Percentiles rank a stretch among this genome's conserved stretches.
Evolutionary conservation across 2,329 filamentous ascomycete species (phyloP).

Genomic region (Aspergillus sojae): DNA sequence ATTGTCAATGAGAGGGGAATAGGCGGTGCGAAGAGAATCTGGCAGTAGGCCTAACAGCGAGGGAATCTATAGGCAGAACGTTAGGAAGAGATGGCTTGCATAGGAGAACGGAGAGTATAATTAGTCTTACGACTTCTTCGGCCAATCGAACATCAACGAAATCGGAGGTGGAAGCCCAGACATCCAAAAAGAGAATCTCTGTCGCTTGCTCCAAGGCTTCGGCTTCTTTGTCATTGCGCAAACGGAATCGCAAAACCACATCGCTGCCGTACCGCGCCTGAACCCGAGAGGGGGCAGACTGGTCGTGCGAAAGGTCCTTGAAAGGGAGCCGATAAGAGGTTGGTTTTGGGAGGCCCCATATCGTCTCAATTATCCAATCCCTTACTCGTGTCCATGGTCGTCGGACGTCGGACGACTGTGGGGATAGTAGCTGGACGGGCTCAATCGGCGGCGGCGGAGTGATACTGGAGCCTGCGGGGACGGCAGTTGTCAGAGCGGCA

Average conservation of each 20-base stretch:
- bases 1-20: constrained; percentile 77
- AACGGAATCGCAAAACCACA: constrained; percentile 86
- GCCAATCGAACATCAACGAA: constrained; percentile 84
- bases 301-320: constrained; percentile 19
- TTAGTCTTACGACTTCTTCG: constrained; percentile 66
- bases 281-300: constrained; percentile 39
- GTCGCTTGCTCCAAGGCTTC: constrained; percentile 71
- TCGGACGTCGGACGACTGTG: constrained; percentile 31
- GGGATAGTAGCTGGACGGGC: constrained; percentile 30
- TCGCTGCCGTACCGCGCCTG: constrained; percentile 70
- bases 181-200: constrained; percentile 77
- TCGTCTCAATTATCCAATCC: constrained; percentile 46
- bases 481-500: constrained; percentile 27
- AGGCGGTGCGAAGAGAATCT: constrained; percentile 67
- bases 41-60: constrained; percentile 79
- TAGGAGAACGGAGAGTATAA: background rate
- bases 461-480: constrained; percentile 42
- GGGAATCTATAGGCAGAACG: constrained; percentile 52
- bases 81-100: background rate
- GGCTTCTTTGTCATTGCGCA: constrained; percentile 70
- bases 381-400: constrained; percentile 44
- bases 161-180: constrained; percentile 82
- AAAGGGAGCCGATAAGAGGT: constrained; percentile 24
- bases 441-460: constrained; percentile 35
- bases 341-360: constrained; percentile 44